A percentile compares a stretch with the other conserved stretches of the same genome.
These are phyloP conservation scores for Orbilia blumenaviensis DNA, from an alignment of 2,329 filamentous ascomycete species.

Conservation along the genomic window DNA sequence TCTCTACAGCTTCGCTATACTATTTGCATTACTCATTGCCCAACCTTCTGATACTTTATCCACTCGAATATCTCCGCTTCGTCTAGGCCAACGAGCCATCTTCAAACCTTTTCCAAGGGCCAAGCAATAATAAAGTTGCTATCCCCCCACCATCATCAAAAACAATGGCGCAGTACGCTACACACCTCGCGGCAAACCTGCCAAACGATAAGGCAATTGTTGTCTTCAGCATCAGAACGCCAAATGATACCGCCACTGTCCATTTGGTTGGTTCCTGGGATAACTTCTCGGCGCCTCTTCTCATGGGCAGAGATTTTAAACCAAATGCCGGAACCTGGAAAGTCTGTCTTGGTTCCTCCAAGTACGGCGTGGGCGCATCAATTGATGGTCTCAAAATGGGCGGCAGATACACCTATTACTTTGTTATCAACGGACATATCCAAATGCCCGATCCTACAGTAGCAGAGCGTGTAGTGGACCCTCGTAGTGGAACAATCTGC, in stretches of 20 bases:
- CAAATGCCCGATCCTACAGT: conserved; percentile 43
- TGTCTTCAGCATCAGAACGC: conserved; percentile 34
- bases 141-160: background rate
- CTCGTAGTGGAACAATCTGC: conserved; percentile 45
- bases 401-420: conserved; percentile 56
- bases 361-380: conserved; percentile 53
- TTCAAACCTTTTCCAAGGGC: background rate
- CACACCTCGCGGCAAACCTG: conserved; percentile 1
- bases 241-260: conserved; percentile 48
- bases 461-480: conserved; percentile 27
- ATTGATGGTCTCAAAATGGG: conserved; percentile 56
- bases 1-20: background rate
- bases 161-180: conserved; percentile 28
- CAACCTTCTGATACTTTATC: background rate
- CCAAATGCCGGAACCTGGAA: conserved; percentile 56
- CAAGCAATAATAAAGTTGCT: background rate
- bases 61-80: background rate
- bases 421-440: conserved; percentile 49
- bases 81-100: background rate
- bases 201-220: conserved; percentile 36
- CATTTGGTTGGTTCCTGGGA: conserved; percentile 57
- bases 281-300: conserved; percentile 54
- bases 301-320: conserved; percentile 55
- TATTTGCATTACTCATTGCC: background rate
- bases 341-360: conserved; percentile 34